Base-by-base conservation (phyloP, 2,329 filamentous ascomycete genomes). In the Talaromyces albobiverticillius region DNA sequence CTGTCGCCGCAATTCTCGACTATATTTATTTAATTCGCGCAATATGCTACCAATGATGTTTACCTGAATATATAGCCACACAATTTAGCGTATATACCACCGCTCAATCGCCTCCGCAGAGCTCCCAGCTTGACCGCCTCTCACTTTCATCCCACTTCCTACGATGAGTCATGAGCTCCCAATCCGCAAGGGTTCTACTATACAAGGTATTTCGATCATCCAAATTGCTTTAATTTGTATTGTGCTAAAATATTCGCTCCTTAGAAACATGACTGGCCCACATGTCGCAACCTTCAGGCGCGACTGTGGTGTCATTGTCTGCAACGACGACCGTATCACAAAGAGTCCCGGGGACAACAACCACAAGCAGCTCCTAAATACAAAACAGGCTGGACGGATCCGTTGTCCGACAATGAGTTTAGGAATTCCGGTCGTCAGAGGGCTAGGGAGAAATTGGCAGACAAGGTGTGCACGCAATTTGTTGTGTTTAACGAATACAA, bases 401-500 rank as follows among this genome's bases (percentile, higher is more conserved):
- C 50, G 8, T 23, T 40, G 16, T 26, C 31, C n/a, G 45, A 52
- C 11, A 42, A n/a, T 11, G 11, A 51, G 13, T 36, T 13, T 18
- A 32, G 45, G 4, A 40, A 52, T 25, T 57, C 66, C 26, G 72
- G 70, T 29, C 55, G 51, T 42, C 68, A 65, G 29, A 69, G 69
- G 23, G 73, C 73, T 10, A 72, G 69, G 56, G 73, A 77, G 61
- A 76, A 76, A 59, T 59, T 73, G 57, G 66, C 73, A 25, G 73
- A 77, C 59, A 71, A 69, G 62, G 71, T 73, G 62, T 23, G 51
- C n/a, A n/a, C n/a, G n/a, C n/a, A n/a, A n/a, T n/a, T n/a, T n/a
- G n/a, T n/a, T n/a, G n/a, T n/a, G n/a, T n/a, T n/a, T n/a, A n/a
- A n/a, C n/a, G n/a, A n/a, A n/a, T n/a, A n/a, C n/a, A n/a, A n/a